Evolutionary conservation across 139 green algal genomes (phyloP).

Genomic region (Limnomonas spitsbergensis): DNA sequence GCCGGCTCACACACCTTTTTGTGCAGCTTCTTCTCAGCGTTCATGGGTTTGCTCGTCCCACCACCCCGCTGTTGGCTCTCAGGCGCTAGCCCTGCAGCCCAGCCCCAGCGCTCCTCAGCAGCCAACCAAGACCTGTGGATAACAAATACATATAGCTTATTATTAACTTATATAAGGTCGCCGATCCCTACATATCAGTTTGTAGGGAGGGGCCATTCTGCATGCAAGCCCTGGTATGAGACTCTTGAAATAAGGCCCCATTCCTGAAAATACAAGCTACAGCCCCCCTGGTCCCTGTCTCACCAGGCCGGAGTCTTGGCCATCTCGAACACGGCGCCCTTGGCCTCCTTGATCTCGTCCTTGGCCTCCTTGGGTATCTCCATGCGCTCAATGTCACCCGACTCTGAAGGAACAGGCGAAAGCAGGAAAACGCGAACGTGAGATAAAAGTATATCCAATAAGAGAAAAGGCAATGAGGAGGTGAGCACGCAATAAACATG

Average conservation of each 20-base stretch:
- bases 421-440: too few relatives aligned
- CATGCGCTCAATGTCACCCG: slow-evolving; percentile 20
- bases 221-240: too few relatives aligned
- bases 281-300: too few relatives aligned
- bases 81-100: slow-evolving; percentile 27
- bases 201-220: too few relatives aligned
- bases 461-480: too few relatives aligned
- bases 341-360: slow-evolving; percentile 67
- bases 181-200: too few relatives aligned
- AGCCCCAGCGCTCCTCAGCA: slow-evolving; percentile 64
- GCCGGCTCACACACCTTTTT: too few relatives aligned
- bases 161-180: too few relatives aligned
- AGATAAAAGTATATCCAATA: too few relatives aligned
- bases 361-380: slow-evolving; percentile 56
- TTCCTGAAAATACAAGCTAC: too few relatives aligned
- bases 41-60: neutral
- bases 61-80: neutral
- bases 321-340: slow-evolving; percentile 63
- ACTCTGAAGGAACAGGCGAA: slow-evolving; percentile 28
- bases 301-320: slow-evolving; percentile 35
- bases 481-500: too few relatives aligned
- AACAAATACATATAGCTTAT: neutral
- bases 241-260: too few relatives aligned
- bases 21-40: neutral
- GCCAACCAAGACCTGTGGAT: slow-evolving; percentile 57